phyloP scores from a whole-genome alignment of 2,329 filamentous ascomycete species.

The Coniella vitis region DNA sequence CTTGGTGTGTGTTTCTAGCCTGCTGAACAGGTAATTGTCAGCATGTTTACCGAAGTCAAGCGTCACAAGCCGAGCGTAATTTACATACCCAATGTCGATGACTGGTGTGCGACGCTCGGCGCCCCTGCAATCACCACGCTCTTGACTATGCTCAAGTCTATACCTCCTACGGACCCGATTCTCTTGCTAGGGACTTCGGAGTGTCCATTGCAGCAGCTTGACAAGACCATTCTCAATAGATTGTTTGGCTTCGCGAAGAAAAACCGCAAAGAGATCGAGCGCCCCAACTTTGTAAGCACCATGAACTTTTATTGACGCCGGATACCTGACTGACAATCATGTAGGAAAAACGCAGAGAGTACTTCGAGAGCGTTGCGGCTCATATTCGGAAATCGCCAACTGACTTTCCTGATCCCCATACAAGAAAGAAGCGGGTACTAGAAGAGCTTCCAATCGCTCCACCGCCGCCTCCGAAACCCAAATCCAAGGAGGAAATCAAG shows the following conservation, averaged over 20 bases:
- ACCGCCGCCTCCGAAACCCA: conserved; percentile 57
- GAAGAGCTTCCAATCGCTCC: conserved; percentile 72
- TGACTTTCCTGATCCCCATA: conserved; percentile 81
- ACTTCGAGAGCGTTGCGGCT: conserved; percentile 67
- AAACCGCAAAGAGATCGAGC: conserved; percentile 64
- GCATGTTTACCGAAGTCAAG: conserved; percentile 86
- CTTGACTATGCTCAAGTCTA: conserved; percentile 68
- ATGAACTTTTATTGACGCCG: not conserved
- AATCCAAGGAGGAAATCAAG: conserved; percentile 74
- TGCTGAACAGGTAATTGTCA: conserved; percentile 81
- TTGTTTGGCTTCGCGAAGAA: conserved; percentile 81
- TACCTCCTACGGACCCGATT: conserved; percentile 86
- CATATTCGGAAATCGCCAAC: conserved; percentile 73
- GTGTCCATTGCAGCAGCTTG: conserved; percentile 53
- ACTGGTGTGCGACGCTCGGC: conserved; percentile 67
- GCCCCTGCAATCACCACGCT: conserved; percentile 73
- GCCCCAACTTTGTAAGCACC: conserved; percentile 55
- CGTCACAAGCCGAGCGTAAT: conserved; percentile 94
- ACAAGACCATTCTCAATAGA: conserved; percentile 59
- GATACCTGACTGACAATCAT: conserved; percentile 2
- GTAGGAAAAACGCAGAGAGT: conserved; percentile 62
- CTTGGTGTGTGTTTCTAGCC: conserved; percentile 41
- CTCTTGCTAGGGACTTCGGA: conserved; percentile 83
- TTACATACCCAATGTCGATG: conserved; percentile 83
- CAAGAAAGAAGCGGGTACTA: conserved; percentile 79